Evolutionary conservation across 176 grass and related monocot genomes (phyloP), one percentile per base, ranked within the genome.

Genomic region (Guadua angustifolia): DNA sequence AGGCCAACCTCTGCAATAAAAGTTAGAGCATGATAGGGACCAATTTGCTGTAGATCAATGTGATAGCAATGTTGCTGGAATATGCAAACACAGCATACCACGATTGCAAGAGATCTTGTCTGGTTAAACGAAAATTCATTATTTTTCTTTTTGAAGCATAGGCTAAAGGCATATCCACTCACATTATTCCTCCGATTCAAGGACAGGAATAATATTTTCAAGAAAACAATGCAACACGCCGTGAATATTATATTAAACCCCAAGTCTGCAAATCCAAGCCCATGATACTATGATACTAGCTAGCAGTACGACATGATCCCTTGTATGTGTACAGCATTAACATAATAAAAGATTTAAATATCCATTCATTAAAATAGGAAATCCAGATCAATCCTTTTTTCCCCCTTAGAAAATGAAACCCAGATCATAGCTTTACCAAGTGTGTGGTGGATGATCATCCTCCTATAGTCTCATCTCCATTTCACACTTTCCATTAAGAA

Each of bases 81-180:
- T 36, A 39, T 26, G 69, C 51, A 60, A 38, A 55, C 29, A 71
- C 42, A 61, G 29, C 38, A 4, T 58, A 63, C 5, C 35, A 69
- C 25, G 24, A 5, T 62, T 58, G 24, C 11, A 46, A 5, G 19
- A 81, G 39, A 75, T 69, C 51, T 72, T 88, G 57, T 45, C 24
- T 35, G 36, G 57, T 25, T 64, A 73, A 79, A 57, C 36, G 35
- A 72, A 83, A 57, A 73, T 72, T 43, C 79, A 53, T 36, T 36
- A 5, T 25, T 73, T n/a, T 17, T 15, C 42, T 44, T 55, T 79
- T 69, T 22, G 1, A 77, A 25, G 24, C 19, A 60, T 55, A 26
- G 56, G 21, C n/a, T 58, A 26, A 79, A 18, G 7, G 50, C 42
- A 88, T 74, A 88, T 80, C 67, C 60, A 68, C 9, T 2, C 68